Conservation (phyloP, 805 yeast species). For the Candida oleophila region DNA sequence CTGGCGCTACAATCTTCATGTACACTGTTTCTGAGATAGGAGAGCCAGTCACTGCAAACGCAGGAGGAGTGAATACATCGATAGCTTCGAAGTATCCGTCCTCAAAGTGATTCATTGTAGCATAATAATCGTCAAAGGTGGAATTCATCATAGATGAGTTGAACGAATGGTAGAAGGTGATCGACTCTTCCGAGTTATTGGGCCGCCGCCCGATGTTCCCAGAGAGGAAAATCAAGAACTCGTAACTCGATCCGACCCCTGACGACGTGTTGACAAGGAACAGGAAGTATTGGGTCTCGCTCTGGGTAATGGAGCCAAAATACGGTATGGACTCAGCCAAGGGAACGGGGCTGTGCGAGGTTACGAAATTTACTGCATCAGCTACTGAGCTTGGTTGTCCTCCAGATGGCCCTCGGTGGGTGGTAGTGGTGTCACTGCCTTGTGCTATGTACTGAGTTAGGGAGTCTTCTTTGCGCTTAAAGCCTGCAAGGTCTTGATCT, state of each 20-base stretch:
- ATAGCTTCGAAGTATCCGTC: slow-evolving; percentile 41
- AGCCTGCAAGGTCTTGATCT: neutral
- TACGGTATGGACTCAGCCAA: neutral
- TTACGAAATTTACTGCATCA: too few species aligned
- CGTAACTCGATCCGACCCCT: slow-evolving; percentile 46
- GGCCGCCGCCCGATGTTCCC: slow-evolving; percentile 50
- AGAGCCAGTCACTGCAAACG: neutral
- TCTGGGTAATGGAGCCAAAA: slow-evolving; percentile 24
- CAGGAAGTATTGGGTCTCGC: slow-evolving; percentile 40
- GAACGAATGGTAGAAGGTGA: neutral
- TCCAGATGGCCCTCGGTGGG: too few species aligned
- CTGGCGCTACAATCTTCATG: slow-evolving; percentile 42
- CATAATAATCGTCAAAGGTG: neutral
- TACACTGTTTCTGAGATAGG: slow-evolving; percentile 19
- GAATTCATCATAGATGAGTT: neutral
- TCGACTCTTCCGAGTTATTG: slow-evolving; percentile 12
- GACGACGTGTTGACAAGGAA: slow-evolving; percentile 44
- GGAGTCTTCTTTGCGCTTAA: neutral
- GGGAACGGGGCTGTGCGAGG: too few species aligned
- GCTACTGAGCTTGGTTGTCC: too few species aligned
- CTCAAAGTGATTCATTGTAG: slow-evolving; percentile 23
- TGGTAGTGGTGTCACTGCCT: too few species aligned
- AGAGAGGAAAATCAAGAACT: slow-evolving; percentile 47
- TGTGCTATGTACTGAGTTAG: neutral
- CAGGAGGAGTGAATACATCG: slow-evolving; percentile 22